phyloP scores from a whole-genome alignment of 2,329 filamentous ascomycete species.

The Ophiosphaerella narmari region DNA sequence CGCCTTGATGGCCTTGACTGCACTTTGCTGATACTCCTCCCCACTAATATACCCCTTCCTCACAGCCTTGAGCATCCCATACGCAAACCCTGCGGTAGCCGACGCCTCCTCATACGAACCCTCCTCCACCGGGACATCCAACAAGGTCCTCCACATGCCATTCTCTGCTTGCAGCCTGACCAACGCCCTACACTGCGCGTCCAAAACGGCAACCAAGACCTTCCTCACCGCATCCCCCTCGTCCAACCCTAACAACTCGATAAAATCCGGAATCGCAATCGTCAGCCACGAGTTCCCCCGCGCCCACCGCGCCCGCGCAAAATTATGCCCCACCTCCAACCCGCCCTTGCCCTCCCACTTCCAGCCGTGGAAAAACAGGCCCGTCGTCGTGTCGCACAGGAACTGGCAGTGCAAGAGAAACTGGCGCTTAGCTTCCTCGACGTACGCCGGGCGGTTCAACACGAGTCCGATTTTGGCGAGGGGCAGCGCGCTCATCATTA shows the following conservation, averaged over 20 bases:
- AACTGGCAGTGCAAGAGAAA: constrained; percentile 80
- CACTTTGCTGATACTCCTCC: constrained; percentile 63
- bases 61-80: constrained; percentile 75
- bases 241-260: constrained; percentile 70
- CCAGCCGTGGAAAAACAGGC: constrained; percentile 83
- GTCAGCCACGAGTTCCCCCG: constrained; percentile 76
- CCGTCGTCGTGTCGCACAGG: constrained; percentile 71
- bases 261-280: constrained; percentile 81
- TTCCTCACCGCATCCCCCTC: constrained; percentile 63
- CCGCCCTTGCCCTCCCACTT: constrained; percentile 69
- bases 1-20: constrained; percentile 68
- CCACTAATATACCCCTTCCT: constrained; percentile 69
- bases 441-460: constrained; percentile 70
- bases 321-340: constrained; percentile 57
- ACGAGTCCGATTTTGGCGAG: constrained; percentile 78
- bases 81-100: constrained; percentile 80
- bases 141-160: constrained; percentile 75
- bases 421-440: constrained; percentile 77
- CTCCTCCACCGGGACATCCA: constrained; percentile 67
- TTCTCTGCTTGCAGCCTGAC: constrained; percentile 61
- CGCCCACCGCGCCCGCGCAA: constrained; percentile 61
- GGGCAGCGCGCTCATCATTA: constrained; percentile 87
- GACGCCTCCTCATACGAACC: constrained; percentile 78
- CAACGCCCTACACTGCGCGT: constrained; percentile 71
- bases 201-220: constrained; percentile 66